Conservation (phyloP, 345 rosid genomes). For the Populus ilicifolia region DNA sequence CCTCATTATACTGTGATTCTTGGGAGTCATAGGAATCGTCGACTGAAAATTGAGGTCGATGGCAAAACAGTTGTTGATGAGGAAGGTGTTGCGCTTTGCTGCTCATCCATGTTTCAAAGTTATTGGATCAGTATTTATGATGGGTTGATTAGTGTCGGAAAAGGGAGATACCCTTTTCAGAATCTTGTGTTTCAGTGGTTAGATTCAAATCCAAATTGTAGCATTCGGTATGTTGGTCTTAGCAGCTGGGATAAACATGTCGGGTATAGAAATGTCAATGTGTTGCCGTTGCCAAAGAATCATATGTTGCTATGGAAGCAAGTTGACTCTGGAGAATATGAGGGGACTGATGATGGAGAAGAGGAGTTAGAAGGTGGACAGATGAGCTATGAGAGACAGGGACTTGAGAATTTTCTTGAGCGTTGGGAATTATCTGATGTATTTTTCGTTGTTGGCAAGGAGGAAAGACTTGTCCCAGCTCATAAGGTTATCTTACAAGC, state of each 20-base stretch:
- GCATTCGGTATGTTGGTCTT: conserved; percentile 74
- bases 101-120: conserved; percentile 78
- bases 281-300: conserved; percentile 73
- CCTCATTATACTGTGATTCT: conserved; percentile 95
- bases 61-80: conserved; percentile 81
- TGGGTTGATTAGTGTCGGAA: conserved; percentile 82
- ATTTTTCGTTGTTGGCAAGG: conserved; percentile 62
- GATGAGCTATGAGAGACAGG: conserved; percentile 61
- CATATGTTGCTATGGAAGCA: conserved; percentile 84
- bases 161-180: conserved; percentile 95
- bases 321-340: conserved; percentile 54
- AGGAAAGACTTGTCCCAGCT: conserved; percentile 67
- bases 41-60: conserved; percentile 87
- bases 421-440: conserved; percentile 73
- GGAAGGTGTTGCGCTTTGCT: conserved; percentile 68
- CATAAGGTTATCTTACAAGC: conserved; percentile 85
- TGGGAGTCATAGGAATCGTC: conserved; percentile 85
- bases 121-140: conserved; percentile 94
- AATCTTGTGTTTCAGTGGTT: conserved; percentile 88
- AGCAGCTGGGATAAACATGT: conserved; percentile 99
- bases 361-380: conserved; percentile 44
- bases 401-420: conserved; percentile 78
- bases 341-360: conserved; percentile 43
- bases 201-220: conserved; percentile 77
- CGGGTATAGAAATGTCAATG: conserved; percentile 88